Evolutionary conservation across 2,329 filamentous ascomycete species (phyloP), one percentile per base, ranked within the genome.

Genomic region (Aureobasidium sp.): DNA sequence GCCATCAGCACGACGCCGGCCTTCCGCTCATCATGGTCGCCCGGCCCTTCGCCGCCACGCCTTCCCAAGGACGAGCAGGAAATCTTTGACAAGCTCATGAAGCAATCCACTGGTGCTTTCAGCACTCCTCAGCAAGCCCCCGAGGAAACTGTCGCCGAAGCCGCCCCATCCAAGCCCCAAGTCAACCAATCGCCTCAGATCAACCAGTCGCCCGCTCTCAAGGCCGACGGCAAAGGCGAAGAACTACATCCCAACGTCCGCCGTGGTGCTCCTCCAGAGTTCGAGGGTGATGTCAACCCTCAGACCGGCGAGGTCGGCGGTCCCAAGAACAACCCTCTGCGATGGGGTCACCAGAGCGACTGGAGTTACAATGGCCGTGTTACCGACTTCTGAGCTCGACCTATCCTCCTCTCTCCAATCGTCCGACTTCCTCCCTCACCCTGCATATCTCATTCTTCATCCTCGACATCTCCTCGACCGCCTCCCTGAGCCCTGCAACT

Each of bases 331-430:
- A 93, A 99, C 76, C 94, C 94, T 57, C 72, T 97, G 72, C 79
- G 92, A 69, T 97, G 93, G 93, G 91, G 91, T 0, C 79, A 82
- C 20, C 73, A 70, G 0, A 87, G 90, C 0, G 87, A 89, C 73
- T 99, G 92, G 88, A 97, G 91, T 74, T 99, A 90, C 75, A 97
- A 97, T 75, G 94, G 94, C 51, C 81, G 93, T 66, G 92, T 95
- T 61, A 97, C 93, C 27, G 94, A 99, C 76, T 99, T 99, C 64
- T 85, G 70, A 78, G 55, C 25, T 37, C 25, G 1, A 12, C 8
- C 36, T 61, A 61, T 7, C 6, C 57, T 12, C 48, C 55, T 51
- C 52, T 36, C 62, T 75, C 71, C 56, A 72, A 61, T 29, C 58
- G 67, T 57, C 17, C 67, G 51, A 75, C 68, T 62, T 75, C 74